phyloP scores from a whole-genome alignment of 2,329 filamentous ascomycete genomes.

The Pseudogymnoascus sp. region DNA sequence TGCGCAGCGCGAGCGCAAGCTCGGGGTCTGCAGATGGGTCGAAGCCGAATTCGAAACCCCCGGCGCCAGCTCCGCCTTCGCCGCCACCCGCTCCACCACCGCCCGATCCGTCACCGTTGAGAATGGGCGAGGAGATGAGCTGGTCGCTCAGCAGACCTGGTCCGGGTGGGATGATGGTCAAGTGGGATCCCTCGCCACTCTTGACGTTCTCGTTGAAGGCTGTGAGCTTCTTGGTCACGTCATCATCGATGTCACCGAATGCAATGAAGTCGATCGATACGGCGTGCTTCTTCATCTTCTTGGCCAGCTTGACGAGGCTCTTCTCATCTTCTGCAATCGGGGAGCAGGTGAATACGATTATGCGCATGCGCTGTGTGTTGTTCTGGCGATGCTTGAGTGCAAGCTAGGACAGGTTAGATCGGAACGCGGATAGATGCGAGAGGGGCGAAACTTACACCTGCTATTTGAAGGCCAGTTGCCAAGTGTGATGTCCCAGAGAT shows the following conservation, averaged over 20 bases:
- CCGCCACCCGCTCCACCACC: conserved; percentile 43
- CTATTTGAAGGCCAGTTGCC: conserved; percentile 90
- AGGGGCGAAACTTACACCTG: conserved; percentile 57
- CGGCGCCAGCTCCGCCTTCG: conserved; percentile 47
- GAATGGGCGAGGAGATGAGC: conserved; percentile 79
- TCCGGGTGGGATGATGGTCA: conserved; percentile 84
- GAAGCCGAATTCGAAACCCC: conserved; percentile 77
- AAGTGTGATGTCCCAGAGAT: conserved; percentile 84
- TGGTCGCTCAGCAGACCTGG: conserved; percentile 89
- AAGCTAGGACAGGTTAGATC: conserved; percentile 47
- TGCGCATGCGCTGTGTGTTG: conserved; percentile 90
- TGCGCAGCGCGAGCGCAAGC: conserved; percentile 83
- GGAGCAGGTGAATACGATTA: conserved; percentile 95
- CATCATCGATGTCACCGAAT: conserved; percentile 87
- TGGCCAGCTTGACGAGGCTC: conserved; percentile 77
- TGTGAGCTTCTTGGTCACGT: conserved; percentile 84
- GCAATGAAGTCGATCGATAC: conserved; percentile 90
- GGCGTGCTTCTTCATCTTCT: conserved; percentile 98
- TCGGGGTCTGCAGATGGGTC: conserved; percentile 90
- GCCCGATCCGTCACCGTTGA: conserved; percentile 68
- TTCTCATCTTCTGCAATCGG: conserved; percentile 85
- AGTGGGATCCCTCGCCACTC: conserved; percentile 79
- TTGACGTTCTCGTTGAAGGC: conserved; percentile 93
- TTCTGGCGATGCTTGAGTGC: conserved; percentile 97
- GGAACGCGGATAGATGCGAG: background rate